A percentile compares a stretch with the other conserved stretches of the same genome.
Conservation (phyloP, 129 eudicot genomes). For the Centella asiatica region DNA sequence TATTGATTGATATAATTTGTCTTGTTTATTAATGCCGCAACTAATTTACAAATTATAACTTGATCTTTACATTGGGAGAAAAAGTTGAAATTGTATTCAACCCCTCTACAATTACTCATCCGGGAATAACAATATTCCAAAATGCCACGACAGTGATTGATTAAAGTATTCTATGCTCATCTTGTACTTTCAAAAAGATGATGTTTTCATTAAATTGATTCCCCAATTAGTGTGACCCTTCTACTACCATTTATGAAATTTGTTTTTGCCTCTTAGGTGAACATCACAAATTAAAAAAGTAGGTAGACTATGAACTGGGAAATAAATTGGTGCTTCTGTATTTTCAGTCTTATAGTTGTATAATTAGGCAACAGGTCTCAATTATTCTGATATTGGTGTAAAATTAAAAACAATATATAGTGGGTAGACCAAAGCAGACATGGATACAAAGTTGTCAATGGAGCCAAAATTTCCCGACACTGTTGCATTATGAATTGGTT, state of each 20-base stretch:
- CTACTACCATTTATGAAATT: not conserved
- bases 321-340: not conserved
- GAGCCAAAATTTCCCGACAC: constrained; percentile 11
- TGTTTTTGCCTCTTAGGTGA: too few relatives aligned
- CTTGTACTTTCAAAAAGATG: constrained; percentile 6
- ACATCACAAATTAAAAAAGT: too few relatives aligned
- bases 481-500: constrained; percentile 4
- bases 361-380: constrained; percentile 6
- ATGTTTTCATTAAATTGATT: not conserved
- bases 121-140: constrained; percentile 3
- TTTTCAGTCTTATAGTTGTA: not conserved
- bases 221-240: not conserved
- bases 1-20: too few relatives aligned
- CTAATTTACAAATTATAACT: too few relatives aligned
- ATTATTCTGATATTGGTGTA: not conserved
- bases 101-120: too few relatives aligned
- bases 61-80: too few relatives aligned
- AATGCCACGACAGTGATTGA: constrained; percentile 28
- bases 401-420: constrained; percentile 5
- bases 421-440: constrained; percentile 4
- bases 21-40: too few relatives aligned
- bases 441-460: not conserved
- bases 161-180: constrained; percentile 44
- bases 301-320: too few relatives aligned
- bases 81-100: too few relatives aligned